A percentile compares a stretch with the other conserved stretches of the same genome.
phyloP scores from a whole-genome alignment of 2,329 filamentous ascomycete species.

The Polytolypa hystricis region DNA sequence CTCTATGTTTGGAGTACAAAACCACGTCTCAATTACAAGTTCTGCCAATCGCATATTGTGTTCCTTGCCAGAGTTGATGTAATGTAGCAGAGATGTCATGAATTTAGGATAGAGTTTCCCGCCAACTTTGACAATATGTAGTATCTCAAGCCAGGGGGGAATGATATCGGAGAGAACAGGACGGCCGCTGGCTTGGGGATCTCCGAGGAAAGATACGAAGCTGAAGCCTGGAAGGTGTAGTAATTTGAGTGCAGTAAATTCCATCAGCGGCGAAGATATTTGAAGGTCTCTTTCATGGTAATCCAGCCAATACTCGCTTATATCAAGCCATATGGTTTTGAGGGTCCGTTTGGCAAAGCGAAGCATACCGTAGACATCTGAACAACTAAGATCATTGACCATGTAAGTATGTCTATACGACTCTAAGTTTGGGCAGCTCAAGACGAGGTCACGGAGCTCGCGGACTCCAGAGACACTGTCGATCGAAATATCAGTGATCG shows the following conservation, averaged over 20 bases:
- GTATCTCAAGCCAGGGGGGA: background rate
- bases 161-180: background rate
- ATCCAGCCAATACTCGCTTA: too few relatives aligned
- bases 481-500: background rate
- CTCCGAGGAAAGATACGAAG: background rate
- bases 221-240: background rate
- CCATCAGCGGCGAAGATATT: background rate
- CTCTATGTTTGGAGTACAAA: too few relatives aligned
- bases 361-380: background rate
- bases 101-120: too few relatives aligned
- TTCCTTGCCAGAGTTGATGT: too few relatives aligned
- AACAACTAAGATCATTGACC: background rate
- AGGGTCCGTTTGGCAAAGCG: background rate
- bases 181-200: background rate
- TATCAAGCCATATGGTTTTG: conserved; percentile 1
- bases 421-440: background rate
- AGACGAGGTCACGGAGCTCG: background rate
- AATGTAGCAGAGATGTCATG: too few relatives aligned
- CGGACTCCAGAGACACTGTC: background rate
- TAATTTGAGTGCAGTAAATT: background rate
- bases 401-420: background rate
- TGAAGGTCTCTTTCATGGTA: background rate
- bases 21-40: too few relatives aligned
- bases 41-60: too few relatives aligned
- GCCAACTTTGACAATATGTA: too few relatives aligned